Conservation (phyloP, 1,284 basidiomycete genomes). For the Ustilago loliicola region DNA sequence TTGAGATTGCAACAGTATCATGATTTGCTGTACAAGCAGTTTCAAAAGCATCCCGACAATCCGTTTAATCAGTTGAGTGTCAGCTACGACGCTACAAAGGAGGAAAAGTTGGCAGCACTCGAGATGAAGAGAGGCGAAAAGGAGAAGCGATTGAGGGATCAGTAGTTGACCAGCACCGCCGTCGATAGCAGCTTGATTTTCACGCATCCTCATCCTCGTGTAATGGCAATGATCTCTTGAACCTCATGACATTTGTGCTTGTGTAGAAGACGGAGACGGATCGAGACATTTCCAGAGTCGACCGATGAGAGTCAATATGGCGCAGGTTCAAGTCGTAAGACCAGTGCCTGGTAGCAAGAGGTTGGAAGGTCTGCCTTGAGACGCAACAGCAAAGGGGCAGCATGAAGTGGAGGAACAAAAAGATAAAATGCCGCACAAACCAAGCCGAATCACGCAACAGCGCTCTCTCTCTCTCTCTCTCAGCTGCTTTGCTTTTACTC, state of each 20-base stretch:
- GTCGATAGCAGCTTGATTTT: too few relatives aligned
- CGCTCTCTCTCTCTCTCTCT: not conserved
- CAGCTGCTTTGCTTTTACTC: not conserved
- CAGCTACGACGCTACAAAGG: slow-evolving; percentile 84
- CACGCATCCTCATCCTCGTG: too few relatives aligned
- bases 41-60: slow-evolving; percentile 85
- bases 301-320: too few relatives aligned
- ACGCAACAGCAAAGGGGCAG: not conserved
- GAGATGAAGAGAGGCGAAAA: slow-evolving; percentile 72
- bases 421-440: not conserved
- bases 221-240: too few relatives aligned
- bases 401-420: not conserved
- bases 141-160: slow-evolving; percentile 59
- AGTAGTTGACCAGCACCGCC: not conserved
- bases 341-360: too few relatives aligned
- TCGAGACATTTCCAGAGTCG: too few relatives aligned
- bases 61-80: slow-evolving; percentile 78
- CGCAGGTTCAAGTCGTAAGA: too few relatives aligned
- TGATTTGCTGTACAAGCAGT: slow-evolving; percentile 66
- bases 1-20: slow-evolving; percentile 87
- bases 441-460: slow-evolving; percentile 3
- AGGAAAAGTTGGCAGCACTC: slow-evolving; percentile 81
- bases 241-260: too few relatives aligned
- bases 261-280: too few relatives aligned
- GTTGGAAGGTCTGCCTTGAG: not conserved